Evolutionary conservation across 257 asterid genomes (phyloP), one percentile per base, ranked within the genome.

Genomic region (Lantana camara): DNA sequence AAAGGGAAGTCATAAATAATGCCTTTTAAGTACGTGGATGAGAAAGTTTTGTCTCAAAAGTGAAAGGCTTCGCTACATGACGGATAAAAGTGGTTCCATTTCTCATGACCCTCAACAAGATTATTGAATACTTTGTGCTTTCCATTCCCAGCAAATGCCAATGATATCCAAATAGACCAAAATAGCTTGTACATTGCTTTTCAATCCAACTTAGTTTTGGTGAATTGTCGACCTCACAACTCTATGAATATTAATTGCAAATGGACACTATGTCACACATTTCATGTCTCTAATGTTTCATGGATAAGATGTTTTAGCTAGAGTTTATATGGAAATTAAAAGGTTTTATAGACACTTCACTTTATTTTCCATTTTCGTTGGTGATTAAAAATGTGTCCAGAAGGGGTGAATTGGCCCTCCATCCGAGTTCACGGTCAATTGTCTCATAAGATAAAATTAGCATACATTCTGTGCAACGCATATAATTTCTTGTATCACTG

Each of bases 41-140:
- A 17, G 20, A 30, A 35, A 45, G 30, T 9, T 41, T 17, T 62
- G 57, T 46, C 41, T n/a, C 29, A n/a, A n/a, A n/a, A n/a, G n/a
- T n/a, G n/a, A n/a, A n/a, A n/a, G n/a, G n/a, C n/a, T n/a, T n/a
- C n/a, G n/a, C n/a, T n/a, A n/a, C 32, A 14, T 60, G 55, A 15
- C 17, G 55, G 47, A 27, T 22, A 44, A 49, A 49, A 61, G 44
- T 46, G 56, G 42, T 15, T 41, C 9, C 56, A 45, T 6, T 23
- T 35, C 29, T 61, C 15, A 12, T 32, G 66, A 24, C 32, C 50
- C 54, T 12, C 21, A 27, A 44, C 66, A 60, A n/a, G 17, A 61
- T 61, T 48, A 61, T 61, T 46, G 46, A 13, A 46, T 14, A 50
- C 57, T 46, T 46, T 21, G 11, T 35, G 49, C 48, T 37, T 4